Percentiles rank a stretch among this genome's conserved stretches.
Evolutionary conservation across 257 asterid genomes (phyloP).

Genomic region (Oldenlandia corymbosa): DNA sequence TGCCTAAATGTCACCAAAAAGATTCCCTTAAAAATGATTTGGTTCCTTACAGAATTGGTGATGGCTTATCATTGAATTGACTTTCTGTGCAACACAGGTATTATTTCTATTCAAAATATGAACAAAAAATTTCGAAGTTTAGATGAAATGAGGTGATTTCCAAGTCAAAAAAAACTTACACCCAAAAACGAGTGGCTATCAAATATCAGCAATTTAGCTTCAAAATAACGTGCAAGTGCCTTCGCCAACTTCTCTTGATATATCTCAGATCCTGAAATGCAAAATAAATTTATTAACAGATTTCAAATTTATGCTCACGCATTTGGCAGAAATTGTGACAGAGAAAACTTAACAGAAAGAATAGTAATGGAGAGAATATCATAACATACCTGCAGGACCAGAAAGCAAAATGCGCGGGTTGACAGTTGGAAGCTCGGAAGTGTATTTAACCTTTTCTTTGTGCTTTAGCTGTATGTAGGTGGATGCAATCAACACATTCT

Average conservation of each 20-base stretch:
- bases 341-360: background rate
- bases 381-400: slow-evolving; percentile 79
- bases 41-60: background rate
- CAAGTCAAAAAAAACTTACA: slow-evolving; percentile 39
- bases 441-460: slow-evolving; percentile 55
- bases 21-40: background rate
- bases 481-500: slow-evolving; percentile 74
- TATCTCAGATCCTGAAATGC: slow-evolving; percentile 68
- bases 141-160: background rate
- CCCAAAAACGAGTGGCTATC: slow-evolving; percentile 63
- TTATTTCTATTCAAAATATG: background rate
- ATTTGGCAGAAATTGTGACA: background rate
- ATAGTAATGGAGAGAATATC: background rate
- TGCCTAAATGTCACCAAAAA: background rate
- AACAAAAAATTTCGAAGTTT: background rate
- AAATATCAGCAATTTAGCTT: slow-evolving; percentile 78
- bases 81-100: background rate
- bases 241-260: slow-evolving; percentile 91
- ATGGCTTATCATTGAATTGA: background rate
- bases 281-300: no score
- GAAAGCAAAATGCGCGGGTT: slow-evolving; percentile 84
- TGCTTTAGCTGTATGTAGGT: slow-evolving; percentile 76
- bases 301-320: no score
- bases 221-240: slow-evolving; percentile 82
- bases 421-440: slow-evolving; percentile 73